Evolutionary conservation across 805 yeast genomes (phyloP).

Genomic region (Metschnikowia gelsemii): DNA sequence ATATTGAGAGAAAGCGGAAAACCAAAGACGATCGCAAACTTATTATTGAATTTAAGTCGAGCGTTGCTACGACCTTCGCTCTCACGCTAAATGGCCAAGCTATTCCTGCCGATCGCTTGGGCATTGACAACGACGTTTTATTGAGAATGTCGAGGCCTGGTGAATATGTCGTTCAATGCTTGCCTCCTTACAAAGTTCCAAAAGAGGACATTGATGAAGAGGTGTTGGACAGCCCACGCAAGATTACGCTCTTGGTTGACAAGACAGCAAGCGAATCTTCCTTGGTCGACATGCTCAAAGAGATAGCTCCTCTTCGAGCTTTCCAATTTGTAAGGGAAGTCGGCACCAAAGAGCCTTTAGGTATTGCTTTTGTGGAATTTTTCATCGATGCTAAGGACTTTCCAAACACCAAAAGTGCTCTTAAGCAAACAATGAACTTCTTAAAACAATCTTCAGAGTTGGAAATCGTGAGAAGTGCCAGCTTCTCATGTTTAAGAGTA

Average conservation of each 20-base stretch:
- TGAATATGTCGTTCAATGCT: conserved; percentile 35
- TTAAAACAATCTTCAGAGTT: conserved; percentile 17
- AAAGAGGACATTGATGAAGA: conserved; percentile 25
- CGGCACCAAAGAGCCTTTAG: conserved; percentile 51
- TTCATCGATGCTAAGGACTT: conserved; percentile 20
- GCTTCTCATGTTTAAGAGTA: conserved; percentile 35
- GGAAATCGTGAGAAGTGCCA: conserved; percentile 24
- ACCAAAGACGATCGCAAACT: conserved; percentile 38
- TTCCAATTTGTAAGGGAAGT: conserved; percentile 48
- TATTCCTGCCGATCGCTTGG: conserved; percentile 28
- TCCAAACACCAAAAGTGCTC: conserved; percentile 17
- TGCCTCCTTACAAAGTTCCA: conserved; percentile 19
- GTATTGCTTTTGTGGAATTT: conserved; percentile 56
- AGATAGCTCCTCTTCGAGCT: conserved; percentile 40
- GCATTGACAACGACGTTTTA: conserved; percentile 1
- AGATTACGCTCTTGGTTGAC: conserved; percentile 46
- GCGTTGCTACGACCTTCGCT: conserved; percentile 55
- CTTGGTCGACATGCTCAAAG: conserved; percentile 40
- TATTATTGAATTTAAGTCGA: conserved; percentile 51
- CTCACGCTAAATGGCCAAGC: conserved; percentile 41
- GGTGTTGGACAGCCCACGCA: conserved; percentile 45
- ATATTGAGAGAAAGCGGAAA: conserved; percentile 34
- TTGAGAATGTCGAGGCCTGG: conserved; percentile 31
- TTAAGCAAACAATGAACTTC: conserved; percentile 14
- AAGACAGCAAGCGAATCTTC: conserved; percentile 47